phyloP scores from a whole-genome alignment of 2,329 filamentous ascomycete genomes.

The Huntiella savannae region DNA sequence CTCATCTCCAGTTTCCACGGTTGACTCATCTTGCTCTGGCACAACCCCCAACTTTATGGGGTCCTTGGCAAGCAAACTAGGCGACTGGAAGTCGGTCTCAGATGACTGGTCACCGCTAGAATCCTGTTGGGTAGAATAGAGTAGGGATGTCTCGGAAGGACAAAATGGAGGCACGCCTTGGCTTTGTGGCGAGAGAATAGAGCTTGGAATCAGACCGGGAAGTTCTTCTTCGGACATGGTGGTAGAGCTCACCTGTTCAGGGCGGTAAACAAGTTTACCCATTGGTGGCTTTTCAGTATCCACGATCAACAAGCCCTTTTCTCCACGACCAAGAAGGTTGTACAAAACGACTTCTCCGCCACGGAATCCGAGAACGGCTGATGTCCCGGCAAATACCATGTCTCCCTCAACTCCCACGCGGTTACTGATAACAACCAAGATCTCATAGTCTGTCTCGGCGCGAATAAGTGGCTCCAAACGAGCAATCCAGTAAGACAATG shows the following conservation, averaged over 20 bases:
- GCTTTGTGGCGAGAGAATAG: background rate
- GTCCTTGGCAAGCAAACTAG: constrained; percentile 4
- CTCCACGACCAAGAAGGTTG: constrained; percentile 50
- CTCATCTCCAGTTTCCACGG: constrained; percentile 3
- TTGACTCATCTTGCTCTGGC: constrained; percentile 9
- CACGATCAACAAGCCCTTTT: constrained; percentile 48
- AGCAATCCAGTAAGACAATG: constrained; percentile 55
- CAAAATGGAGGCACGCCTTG: background rate
- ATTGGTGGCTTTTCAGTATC: constrained; percentile 33
- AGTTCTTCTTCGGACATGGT: background rate
- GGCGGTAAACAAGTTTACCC: constrained; percentile 23
- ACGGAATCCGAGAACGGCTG: constrained; percentile 47
- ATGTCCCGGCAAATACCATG: constrained; percentile 54
- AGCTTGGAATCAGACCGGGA: constrained; percentile 9
- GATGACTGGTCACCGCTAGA: background rate
- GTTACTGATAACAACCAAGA: constrained; percentile 54
- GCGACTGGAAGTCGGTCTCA: constrained; percentile 1
- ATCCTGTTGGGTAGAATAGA: background rate
- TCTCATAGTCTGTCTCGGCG: constrained; percentile 31
- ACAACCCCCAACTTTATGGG: constrained; percentile 9
- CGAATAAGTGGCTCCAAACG: constrained; percentile 48
- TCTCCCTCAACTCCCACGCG: constrained; percentile 47
- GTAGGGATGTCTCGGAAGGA: background rate
- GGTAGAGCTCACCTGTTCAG: background rate
- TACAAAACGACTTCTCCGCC: constrained; percentile 48